These are phyloP conservation scores for Ogataea trehaloabstinens DNA, from an alignment of 805 yeast genomes.

Conservation along the genomic window DNA sequence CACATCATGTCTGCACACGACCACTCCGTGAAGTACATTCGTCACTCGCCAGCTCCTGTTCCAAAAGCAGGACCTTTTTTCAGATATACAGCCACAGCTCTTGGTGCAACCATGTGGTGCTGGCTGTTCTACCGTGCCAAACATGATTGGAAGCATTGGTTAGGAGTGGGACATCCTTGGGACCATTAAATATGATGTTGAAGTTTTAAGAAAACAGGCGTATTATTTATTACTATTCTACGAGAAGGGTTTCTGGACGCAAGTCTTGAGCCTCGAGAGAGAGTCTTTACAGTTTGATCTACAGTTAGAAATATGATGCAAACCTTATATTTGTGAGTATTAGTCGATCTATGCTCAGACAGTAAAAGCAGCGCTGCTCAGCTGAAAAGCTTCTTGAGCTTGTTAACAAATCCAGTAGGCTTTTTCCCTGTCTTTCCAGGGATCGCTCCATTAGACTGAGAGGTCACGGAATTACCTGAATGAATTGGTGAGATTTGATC, in stretches of 20 bases:
- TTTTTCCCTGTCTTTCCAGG: slow-evolving; percentile 1
- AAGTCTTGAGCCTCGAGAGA: no score
- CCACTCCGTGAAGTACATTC: slow-evolving; percentile 24
- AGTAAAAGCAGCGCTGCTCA: no score
- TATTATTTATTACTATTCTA: no score
- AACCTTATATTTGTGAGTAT: no score
- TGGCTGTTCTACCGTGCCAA: slow-evolving; percentile 81
- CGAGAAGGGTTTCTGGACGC: no score
- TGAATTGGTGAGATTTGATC: slow-evolving; percentile 39
- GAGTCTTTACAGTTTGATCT: no score
- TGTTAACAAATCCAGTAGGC: slow-evolving; percentile 13
- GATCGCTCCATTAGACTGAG: background rate
- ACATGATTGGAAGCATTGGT: slow-evolving; percentile 66
- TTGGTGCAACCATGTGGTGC: slow-evolving; percentile 89
- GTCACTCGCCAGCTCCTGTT: slow-evolving; percentile 60
- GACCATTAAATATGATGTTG: no score
- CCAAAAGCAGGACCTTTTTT: slow-evolving; percentile 64
- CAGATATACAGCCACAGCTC: slow-evolving; percentile 57
- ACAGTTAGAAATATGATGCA: no score
- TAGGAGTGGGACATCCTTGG: slow-evolving; percentile 47
- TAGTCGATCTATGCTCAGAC: no score
- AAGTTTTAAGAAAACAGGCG: no score
- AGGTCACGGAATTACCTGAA: slow-evolving; percentile 12
- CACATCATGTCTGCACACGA: slow-evolving; percentile 12
- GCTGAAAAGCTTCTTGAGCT: slow-evolving; percentile 20